Conservation (phyloP, 202 grass and related monocot species). For the Hordeum pubiflorum region DNA sequence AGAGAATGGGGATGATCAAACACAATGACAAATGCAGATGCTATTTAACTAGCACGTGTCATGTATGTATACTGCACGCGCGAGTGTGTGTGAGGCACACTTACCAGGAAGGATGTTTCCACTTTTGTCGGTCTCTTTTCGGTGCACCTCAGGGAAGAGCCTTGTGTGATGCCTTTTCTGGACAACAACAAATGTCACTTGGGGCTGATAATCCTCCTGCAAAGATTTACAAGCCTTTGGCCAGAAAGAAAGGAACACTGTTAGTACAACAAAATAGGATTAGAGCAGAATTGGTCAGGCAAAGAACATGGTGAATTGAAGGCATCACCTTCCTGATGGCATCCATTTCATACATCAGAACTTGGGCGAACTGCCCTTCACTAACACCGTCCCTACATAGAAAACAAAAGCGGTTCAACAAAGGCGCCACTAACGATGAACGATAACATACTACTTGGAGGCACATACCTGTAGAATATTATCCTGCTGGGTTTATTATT, state of each 20-base stretch:
- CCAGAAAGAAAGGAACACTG: not conserved
- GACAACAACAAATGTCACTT: slow-evolving; percentile 85
- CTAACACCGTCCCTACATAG: slow-evolving; percentile 67
- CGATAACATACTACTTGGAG: not conserved
- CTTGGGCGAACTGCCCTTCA: slow-evolving; percentile 70
- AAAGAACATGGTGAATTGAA: not conserved
- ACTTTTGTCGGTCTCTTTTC: slow-evolving; percentile 47
- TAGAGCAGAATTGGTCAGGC: not conserved
- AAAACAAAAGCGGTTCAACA: not conserved
- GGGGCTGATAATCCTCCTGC: slow-evolving; percentile 42
- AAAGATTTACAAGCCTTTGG: slow-evolving; percentile 58
- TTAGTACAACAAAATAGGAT: slow-evolving; percentile 5
- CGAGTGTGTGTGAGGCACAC: not conserved
- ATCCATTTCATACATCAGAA: slow-evolving; percentile 63
- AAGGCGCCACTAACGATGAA: not conserved
- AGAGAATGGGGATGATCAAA: not conserved
- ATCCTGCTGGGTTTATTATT: slow-evolving; percentile 31
- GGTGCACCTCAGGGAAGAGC: slow-evolving; percentile 70
- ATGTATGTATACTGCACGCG: not conserved
- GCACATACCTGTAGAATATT: slow-evolving; percentile 54
- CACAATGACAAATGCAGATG: not conserved
- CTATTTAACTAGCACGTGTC: not conserved
- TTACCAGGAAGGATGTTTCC: slow-evolving; percentile 72
- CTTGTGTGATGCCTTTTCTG: slow-evolving; percentile 93
- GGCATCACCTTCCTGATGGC: slow-evolving; percentile 57